Percentiles rank a stretch among this genome's conserved stretches.
These are phyloP conservation scores for Alternaria arbusti DNA, from an alignment of 2,329 filamentous ascomycete genomes.

Conservation along the genomic window DNA sequence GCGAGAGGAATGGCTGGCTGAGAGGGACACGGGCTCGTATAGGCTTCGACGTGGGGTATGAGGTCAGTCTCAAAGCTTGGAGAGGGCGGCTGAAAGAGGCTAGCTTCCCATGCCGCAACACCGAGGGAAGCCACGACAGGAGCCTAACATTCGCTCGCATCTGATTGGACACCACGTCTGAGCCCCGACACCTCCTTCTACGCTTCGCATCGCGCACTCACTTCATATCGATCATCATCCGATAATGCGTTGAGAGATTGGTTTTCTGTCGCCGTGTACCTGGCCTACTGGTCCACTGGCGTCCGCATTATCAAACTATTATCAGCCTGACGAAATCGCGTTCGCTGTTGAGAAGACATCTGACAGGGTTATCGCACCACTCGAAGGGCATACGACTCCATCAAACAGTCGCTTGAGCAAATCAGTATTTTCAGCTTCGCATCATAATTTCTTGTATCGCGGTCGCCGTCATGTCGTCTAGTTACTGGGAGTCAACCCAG, in stretches of 20 bases:
- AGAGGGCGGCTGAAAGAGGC: conserved; percentile 27
- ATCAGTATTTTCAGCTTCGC: too few relatives aligned
- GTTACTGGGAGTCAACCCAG: conserved; percentile 97
- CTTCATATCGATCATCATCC: background rate
- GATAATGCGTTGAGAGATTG: background rate
- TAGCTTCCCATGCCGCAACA: conserved; percentile 23
- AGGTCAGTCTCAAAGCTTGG: conserved; percentile 35
- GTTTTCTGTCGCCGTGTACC: background rate
- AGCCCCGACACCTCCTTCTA: background rate
- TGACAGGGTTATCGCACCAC: background rate
- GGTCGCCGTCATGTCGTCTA: conserved; percentile 76
- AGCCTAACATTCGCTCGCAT: conserved; percentile 14
- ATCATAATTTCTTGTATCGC: too few relatives aligned
- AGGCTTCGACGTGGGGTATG: conserved; percentile 37
- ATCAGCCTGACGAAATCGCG: background rate
- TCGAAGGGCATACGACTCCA: background rate
- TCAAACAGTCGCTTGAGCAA: background rate
- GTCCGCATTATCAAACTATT: background rate
- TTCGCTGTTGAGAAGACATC: background rate
- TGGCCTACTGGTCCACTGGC: background rate
- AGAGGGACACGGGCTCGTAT: conserved; percentile 19
- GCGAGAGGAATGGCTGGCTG: conserved; percentile 29
- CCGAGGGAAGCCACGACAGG: conserved; percentile 21
- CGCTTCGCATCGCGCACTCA: background rate
- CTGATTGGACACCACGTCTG: conserved; percentile 21